phyloP scores from a whole-genome alignment of 768 basidiomycete species.

The Lanmaoa pseudosensibilis region DNA sequence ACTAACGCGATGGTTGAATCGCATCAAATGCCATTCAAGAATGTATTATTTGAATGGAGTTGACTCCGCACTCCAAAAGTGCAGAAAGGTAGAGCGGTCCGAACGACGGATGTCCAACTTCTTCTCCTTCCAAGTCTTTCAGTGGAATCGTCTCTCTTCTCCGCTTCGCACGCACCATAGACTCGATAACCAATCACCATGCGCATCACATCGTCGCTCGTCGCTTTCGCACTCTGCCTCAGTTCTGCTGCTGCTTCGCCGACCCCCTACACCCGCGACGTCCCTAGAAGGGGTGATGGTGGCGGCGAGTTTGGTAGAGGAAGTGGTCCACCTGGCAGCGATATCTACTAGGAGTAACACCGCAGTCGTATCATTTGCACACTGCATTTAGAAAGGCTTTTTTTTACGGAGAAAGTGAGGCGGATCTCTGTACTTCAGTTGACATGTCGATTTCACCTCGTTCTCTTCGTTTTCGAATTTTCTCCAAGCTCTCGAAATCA shows the following conservation, averaged over 20 bases:
- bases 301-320: too few species aligned
- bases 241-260: too few species aligned
- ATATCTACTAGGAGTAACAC: too few species aligned
- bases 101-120: background rate
- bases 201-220: background rate
- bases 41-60: background rate
- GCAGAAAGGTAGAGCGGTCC: background rate
- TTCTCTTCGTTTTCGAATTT: too few species aligned
- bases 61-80: background rate
- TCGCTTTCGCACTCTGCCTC: background rate
- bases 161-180: background rate
- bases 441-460: too few species aligned
- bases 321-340: too few species aligned
- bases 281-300: background rate
- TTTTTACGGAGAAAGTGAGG: too few species aligned
- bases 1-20: background rate
- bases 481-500: too few species aligned
- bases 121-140: background rate
- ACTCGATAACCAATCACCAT: background rate
- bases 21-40: background rate
- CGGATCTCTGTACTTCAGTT: too few species aligned
- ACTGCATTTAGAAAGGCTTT: too few species aligned
- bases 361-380: too few species aligned
- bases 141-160: background rate
- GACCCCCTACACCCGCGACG: background rate